These are phyloP conservation scores for Tuber umbilicatum DNA, from an alignment of 495 filamentous ascomycete species.

Conservation along the genomic window DNA sequence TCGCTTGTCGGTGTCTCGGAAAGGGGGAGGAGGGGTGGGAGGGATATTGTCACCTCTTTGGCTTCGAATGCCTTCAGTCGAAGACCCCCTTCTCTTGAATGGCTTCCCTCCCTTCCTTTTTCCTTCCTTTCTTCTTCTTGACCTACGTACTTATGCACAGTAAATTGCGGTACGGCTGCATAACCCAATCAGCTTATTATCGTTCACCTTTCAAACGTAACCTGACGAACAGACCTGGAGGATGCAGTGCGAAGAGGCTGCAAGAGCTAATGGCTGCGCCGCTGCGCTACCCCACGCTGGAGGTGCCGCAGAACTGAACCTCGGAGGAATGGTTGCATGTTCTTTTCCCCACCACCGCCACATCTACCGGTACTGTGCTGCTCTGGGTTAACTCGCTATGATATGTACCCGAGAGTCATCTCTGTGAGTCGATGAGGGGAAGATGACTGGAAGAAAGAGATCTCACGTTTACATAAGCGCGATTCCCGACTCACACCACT, in stretches of 20 bases:
- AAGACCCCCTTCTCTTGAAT: neutral
- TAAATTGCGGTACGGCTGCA: constrained; percentile 1
- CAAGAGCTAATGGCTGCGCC: neutral
- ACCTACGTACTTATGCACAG: neutral
- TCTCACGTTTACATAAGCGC: neutral
- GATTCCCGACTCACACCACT: neutral
- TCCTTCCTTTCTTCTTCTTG: neutral
- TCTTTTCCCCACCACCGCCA: neutral
- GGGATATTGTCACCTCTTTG: neutral
- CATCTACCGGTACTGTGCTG: neutral
- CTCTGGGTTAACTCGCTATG: neutral
- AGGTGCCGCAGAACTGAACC: neutral
- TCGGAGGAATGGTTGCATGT: neutral
- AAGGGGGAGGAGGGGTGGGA: neutral
- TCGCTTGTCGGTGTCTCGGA: constrained; percentile 16
- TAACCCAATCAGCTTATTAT: neutral
- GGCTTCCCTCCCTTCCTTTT: neutral
- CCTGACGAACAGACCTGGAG: neutral
- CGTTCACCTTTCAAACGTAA: neutral
- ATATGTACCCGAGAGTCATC: neutral
- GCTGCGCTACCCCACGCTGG: neutral
- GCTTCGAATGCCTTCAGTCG: neutral
- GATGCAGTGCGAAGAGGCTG: neutral
- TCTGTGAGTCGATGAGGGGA: neutral
- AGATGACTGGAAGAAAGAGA: neutral